phyloP scores from a whole-genome alignment of 192 early-diverging fungal genomes.

The Linnemannia hyalina region DNA sequence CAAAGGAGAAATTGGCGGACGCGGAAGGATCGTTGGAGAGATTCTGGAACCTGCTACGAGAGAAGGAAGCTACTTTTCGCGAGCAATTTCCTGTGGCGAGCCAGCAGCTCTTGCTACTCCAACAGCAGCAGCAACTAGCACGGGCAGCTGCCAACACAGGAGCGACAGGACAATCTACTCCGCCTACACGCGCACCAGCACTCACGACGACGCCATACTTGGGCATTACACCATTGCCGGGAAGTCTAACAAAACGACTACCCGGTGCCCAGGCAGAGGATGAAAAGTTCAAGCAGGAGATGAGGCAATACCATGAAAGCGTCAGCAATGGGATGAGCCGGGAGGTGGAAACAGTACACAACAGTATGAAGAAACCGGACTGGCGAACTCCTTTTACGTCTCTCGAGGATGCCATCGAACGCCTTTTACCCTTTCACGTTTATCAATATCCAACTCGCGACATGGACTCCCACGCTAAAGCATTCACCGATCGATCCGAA shows the following conservation, averaged over 20 bases:
- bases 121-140: slow-evolving; percentile 22
- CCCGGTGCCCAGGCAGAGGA: slow-evolving; percentile 10
- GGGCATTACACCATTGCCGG: background rate
- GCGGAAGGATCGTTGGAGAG: slow-evolving; percentile 28
- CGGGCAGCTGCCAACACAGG: background rate
- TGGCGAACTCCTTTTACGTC: slow-evolving; percentile 74
- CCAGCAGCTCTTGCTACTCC: slow-evolving; percentile 33
- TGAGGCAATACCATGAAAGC: slow-evolving; percentile 36
- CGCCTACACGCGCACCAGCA: background rate
- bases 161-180: background rate
- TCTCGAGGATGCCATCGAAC: slow-evolving; percentile 69
- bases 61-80: slow-evolving; percentile 28
- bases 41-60: slow-evolving; percentile 19
- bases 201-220: background rate
- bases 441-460: slow-evolving; percentile 75
- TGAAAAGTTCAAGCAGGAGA: slow-evolving; percentile 45
- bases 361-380: slow-evolving; percentile 56
- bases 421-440: slow-evolving; percentile 81
- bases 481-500: slow-evolving; percentile 21
- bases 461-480: slow-evolving; percentile 47
- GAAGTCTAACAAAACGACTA: slow-evolving; percentile 3
- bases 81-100: slow-evolving; percentile 33
- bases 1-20: slow-evolving; percentile 21
- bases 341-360: slow-evolving; percentile 31
- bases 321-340: slow-evolving; percentile 33